These are phyloP conservation scores for Cystobasidiopsis lactophilus DNA, from an alignment of 768 basidiomycete genomes.

Conservation along the genomic window DNA sequence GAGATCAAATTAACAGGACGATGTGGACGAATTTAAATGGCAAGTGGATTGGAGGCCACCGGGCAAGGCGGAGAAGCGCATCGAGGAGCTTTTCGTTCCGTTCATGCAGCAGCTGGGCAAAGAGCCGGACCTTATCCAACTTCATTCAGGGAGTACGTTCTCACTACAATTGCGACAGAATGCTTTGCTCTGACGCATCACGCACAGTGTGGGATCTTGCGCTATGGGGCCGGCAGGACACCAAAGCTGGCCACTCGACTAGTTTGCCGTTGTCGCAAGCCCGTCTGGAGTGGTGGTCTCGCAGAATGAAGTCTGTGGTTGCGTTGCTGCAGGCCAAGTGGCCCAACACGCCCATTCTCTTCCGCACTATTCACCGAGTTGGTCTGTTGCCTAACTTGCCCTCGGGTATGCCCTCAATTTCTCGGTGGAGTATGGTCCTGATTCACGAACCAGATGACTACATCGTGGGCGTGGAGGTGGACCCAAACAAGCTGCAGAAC, in stretches of 20 bases:
- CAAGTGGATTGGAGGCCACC: constrained; percentile 17
- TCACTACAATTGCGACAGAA: not conserved
- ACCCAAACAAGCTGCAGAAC: constrained; percentile 11
- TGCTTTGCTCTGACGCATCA: not conserved
- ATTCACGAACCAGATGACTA: not conserved
- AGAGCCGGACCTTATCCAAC: constrained; percentile 15
- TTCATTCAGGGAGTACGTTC: constrained; percentile 16
- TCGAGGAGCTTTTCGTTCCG: constrained; percentile 17
- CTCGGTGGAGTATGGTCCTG: not conserved
- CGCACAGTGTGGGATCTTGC: constrained; percentile 19
- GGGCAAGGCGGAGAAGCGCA: constrained; percentile 17
- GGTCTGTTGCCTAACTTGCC: constrained; percentile 1
- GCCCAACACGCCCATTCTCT: constrained; percentile 13
- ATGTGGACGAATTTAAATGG: constrained; percentile 17
- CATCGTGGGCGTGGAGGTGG: not conserved
- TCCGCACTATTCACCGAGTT: constrained; percentile 15
- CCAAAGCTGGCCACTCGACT: constrained; percentile 8
- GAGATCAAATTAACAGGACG: constrained; percentile 9
- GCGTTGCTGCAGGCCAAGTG: constrained; percentile 11
- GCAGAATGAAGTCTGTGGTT: constrained; percentile 10
- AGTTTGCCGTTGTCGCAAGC: constrained; percentile 15
- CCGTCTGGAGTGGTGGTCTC: constrained; percentile 17
- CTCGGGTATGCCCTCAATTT: not conserved
- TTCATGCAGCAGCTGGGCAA: constrained; percentile 12
- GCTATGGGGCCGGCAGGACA: constrained; percentile 19